Base-by-base conservation (phyloP, 495 filamentous ascomycete genomes). In the Parathielavia hyrcaniae region DNA sequence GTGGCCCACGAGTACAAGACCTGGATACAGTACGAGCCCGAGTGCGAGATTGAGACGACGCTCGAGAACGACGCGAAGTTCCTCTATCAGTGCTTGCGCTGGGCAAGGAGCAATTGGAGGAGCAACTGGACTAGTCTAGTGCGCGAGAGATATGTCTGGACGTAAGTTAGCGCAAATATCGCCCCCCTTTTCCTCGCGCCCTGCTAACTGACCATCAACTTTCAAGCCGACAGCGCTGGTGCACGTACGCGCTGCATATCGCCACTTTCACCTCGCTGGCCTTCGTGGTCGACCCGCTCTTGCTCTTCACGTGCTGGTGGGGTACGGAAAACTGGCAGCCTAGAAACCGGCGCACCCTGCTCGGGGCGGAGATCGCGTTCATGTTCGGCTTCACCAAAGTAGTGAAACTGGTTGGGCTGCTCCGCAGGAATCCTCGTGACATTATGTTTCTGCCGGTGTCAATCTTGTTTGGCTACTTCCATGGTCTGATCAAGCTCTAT, bases 81-180 rank as follows among this genome's bases (percentile, higher is more conserved):
- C 64, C 70, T 91, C 52, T 84, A 83, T 66, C 88, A 92, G 73
- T 90, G 87, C 68, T 78, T 87, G 9, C 81, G 88, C 30, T 92
- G 88, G 88, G 86, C 86, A 22, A 77, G 88, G 62, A 89, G 85
- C 72, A 89, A 89, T 68, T 91, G 85, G 85, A 77, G 88, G 62
- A 88, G 86, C 70, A 91, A 92, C 69, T 81, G 87, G 61, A 88
- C 84, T 26, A 88, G 85, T 63, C 82, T 90, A 72, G 79, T 87
- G 57, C 77, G 76, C 64, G 86, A 90, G 63, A 75, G 80, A 64
- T 77, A 86, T 67, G 81, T 88, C 65, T 84, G 81, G 77, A 79
- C 73, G 83, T 89, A 75, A 78, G 84, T 83, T 26, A 54, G 17
- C 26, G 26, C 26, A 30, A 30, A 30, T 2, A 30, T 6, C 26